phyloP scores from a whole-genome alignment of 495 filamentous ascomycete species.

The Aspergillus bertholletiae region DNA sequence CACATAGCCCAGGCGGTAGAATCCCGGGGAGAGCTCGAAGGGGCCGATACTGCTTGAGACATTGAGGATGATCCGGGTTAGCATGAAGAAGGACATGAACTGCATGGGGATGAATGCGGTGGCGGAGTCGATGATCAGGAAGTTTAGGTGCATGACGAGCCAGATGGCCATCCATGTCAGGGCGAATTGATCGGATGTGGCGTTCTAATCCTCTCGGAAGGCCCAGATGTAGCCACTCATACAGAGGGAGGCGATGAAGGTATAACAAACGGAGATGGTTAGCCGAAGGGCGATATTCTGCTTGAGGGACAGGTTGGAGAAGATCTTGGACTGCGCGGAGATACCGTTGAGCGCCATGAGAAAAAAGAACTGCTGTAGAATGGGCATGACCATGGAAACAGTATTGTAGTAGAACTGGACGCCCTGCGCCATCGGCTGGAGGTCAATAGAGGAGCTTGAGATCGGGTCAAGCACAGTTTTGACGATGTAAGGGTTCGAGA shows the following conservation, averaged over 20 bases:
- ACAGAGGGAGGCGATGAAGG: constrained; percentile 42
- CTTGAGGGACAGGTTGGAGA: constrained; percentile 27
- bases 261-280: constrained; percentile 38
- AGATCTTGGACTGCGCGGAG: constrained; percentile 41
- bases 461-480: constrained; percentile 40
- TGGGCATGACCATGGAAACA: constrained; percentile 39
- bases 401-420: constrained; percentile 51
- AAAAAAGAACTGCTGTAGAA: constrained; percentile 54
- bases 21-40: constrained; percentile 42
- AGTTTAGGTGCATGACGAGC: constrained; percentile 52
- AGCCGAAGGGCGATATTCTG: constrained; percentile 42
- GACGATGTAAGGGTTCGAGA: constrained; percentile 29
- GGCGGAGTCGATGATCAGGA: constrained; percentile 45
- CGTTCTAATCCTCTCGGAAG: constrained; percentile 42
- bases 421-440: constrained; percentile 47
- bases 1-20: constrained; percentile 45
- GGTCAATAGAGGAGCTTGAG: constrained; percentile 32
- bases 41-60: constrained; percentile 44
- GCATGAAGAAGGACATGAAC: constrained; percentile 43
- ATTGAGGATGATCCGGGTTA: constrained; percentile 48
- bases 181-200: constrained; percentile 43
- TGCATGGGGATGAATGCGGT: constrained; percentile 39
- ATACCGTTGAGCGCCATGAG: constrained; percentile 40
- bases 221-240: constrained; percentile 48
- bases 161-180: constrained; percentile 47